Evolutionary conservation across 352 stramenopile species (phyloP), one percentile per base, ranked within the genome.

Genomic region (Globisporangium paroecandrum): DNA sequence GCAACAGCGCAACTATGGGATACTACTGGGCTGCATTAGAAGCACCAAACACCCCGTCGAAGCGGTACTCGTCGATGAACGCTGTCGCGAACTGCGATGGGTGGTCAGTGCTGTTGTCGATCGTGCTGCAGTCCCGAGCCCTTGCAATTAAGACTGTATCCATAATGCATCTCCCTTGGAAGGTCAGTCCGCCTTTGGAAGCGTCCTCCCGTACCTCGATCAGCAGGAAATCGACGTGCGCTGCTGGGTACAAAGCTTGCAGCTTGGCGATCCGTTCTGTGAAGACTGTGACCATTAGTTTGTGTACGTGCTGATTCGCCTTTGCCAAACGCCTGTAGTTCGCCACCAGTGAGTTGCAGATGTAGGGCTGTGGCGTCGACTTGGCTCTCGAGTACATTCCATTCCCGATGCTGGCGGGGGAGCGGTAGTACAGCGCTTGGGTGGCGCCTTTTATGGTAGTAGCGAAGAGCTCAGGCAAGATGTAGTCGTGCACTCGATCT

Each of bases 61-160:
- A 24, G 34, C 57, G 57, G 12, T 53, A 54, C 12, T 62, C 57
- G 34, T 62, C 57, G 4, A 62, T 62, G 57, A 51, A 3, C 20
- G 36, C 22, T 24, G 57, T 53, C 2, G 57, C 22, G 36, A 36
- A 53, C 24, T 57, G 51, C 8, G n/a, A 6, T 3, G 10, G 34
- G 4, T 34, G 1, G 1, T 22, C n/a, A 22, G 8, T 25, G 20
- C 20, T 34, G n/a, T 20, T 29, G 15, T 10, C 18, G 55, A 61
- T 12, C 8, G 27, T 6, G 5, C 1, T 34, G n/a, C 57, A 62
- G 4, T 29, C 53, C 7, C 57, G 34, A 25, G 51, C 7, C n/a
- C 34, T 43, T 1, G 57, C 36, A n/a, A 53, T 20, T 36, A 62
- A 9, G 18, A 53, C 34, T 7, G 15, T n/a, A 36, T 10, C 34